phyloP scores from a whole-genome alignment of 371 early-diverging fungal species.

The Zopfochytrium polystomum region DNA sequence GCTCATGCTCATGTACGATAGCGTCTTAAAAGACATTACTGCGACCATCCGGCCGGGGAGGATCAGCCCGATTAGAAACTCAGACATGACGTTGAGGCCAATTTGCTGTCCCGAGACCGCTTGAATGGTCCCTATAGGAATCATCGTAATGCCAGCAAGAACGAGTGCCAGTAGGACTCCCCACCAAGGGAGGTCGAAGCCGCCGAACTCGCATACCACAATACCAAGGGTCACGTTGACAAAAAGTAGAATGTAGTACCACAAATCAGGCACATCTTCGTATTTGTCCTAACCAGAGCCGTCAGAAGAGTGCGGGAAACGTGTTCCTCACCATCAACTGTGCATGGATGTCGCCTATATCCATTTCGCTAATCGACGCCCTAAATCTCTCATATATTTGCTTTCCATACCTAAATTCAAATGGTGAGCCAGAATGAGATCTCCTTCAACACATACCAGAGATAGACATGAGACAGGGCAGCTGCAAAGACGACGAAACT shows the following conservation, averaged over 20 bases:
- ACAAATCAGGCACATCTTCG: slow-evolving; percentile 40
- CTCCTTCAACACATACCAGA: slow-evolving; percentile 39
- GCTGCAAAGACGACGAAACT: slow-evolving; percentile 19
- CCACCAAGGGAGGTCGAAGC: too few species aligned
- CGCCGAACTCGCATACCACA: slow-evolving; percentile 57
- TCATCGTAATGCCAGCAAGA: slow-evolving; percentile 20
- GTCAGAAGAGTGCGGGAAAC: too few species aligned
- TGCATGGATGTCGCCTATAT: slow-evolving; percentile 24
- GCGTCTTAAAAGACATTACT: too few species aligned
- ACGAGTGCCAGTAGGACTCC: slow-evolving; percentile 29
- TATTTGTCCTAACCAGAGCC: slow-evolving; percentile 38
- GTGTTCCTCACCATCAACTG: slow-evolving; percentile 27
- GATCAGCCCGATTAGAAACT: slow-evolving; percentile 40
- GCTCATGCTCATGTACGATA: slow-evolving; percentile 27
- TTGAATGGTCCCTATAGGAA: slow-evolving; percentile 39
- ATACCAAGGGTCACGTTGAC: slow-evolving; percentile 63
- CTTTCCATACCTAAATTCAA: too few species aligned
- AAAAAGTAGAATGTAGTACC: slow-evolving; percentile 59
- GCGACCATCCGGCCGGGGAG: too few species aligned
- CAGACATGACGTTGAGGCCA: slow-evolving; percentile 42
- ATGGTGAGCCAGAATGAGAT: too few species aligned
- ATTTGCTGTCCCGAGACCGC: slow-evolving; percentile 39
- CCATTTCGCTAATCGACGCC: slow-evolving; percentile 19
- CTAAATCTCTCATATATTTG: slow-evolving; percentile 20
- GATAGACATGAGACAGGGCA: slow-evolving; percentile 28